Conservation (phyloP, 78 protist genomes). For the Dictyostelium capitatum region DNA sequence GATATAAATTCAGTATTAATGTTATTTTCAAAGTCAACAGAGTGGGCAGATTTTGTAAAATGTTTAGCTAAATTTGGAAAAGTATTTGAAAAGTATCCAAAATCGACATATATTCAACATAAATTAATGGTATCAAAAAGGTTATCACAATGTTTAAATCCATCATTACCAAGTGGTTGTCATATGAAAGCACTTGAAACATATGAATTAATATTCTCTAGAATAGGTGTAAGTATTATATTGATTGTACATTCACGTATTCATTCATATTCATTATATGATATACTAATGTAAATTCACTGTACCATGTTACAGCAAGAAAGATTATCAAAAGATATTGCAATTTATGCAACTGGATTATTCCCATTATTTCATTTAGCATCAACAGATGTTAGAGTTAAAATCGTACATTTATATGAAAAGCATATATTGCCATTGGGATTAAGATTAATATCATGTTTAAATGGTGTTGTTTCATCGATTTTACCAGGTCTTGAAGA, state of each 20-base stretch:
- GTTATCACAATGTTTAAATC: conserved; percentile 82
- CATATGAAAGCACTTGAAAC: conserved; percentile 77
- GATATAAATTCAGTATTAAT: conserved; percentile 55
- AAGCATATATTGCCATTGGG: conserved; percentile 60
- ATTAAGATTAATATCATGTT: conserved; percentile 26
- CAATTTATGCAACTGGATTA: conserved; percentile 82
- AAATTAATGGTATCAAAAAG: conserved; percentile 74
- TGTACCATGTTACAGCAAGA: conserved; percentile 60
- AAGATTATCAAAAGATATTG: conserved; percentile 65
- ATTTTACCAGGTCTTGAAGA: conserved; percentile 78
- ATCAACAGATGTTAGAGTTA: conserved; percentile 74
- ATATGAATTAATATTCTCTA: conserved; percentile 64
- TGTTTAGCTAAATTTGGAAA: conserved; percentile 60
- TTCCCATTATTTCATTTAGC: conserved; percentile 82
- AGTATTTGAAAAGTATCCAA: conserved; percentile 44
- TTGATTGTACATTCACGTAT: neutral
- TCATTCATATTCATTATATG: neutral
- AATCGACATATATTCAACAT: conserved; percentile 55
- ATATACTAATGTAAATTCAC: neutral
- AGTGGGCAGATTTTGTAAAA: conserved; percentile 85
- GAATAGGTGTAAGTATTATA: conserved; percentile 62
- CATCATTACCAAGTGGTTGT: conserved; percentile 86
- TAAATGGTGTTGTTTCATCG: conserved; percentile 74
- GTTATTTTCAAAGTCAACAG: conserved; percentile 50
- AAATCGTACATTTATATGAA: conserved; percentile 49